These are phyloP conservation scores for Solanum arcanum DNA, from an alignment of 257 asterid genomes.

Conservation along the genomic window DNA sequence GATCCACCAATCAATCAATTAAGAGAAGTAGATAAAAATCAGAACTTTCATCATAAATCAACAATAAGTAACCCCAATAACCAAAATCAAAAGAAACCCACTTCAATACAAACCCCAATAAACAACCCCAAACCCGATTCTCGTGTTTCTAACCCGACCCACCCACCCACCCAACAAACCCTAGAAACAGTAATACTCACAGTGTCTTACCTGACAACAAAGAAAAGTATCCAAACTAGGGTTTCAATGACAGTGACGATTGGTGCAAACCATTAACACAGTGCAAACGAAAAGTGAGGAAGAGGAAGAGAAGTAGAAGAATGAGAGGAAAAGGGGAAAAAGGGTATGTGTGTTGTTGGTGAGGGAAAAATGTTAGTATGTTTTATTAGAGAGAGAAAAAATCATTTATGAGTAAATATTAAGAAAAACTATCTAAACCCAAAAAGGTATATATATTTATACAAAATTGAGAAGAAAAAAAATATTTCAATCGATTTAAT, in stretches of 20 bases:
- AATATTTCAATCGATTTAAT: neutral
- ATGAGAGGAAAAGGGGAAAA: neutral
- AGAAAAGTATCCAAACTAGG: neutral
- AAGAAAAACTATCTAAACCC: neutral
- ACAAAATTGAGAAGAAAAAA: neutral
- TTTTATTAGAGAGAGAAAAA: neutral
- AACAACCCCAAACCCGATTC: neutral
- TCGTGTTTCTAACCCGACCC: neutral
- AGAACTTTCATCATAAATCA: neutral
- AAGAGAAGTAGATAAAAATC: neutral
- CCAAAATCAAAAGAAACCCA: neutral
- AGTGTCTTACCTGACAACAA: neutral
- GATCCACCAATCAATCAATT: slow-evolving; percentile 43
- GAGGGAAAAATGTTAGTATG: neutral
- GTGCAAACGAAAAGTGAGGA: neutral
- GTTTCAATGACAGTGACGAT: slow-evolving; percentile 7
- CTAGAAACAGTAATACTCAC: neutral
- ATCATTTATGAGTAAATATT: neutral
- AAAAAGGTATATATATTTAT: neutral
- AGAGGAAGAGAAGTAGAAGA: neutral
- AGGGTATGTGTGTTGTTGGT: neutral
- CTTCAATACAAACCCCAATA: neutral
- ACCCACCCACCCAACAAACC: neutral
- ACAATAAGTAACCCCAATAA: neutral
- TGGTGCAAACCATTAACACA: neutral